A percentile compares a stretch with the other conserved stretches of the same genome.
Conservation (phyloP, 116 monocot genomes). For the Iris pallida region DNA sequence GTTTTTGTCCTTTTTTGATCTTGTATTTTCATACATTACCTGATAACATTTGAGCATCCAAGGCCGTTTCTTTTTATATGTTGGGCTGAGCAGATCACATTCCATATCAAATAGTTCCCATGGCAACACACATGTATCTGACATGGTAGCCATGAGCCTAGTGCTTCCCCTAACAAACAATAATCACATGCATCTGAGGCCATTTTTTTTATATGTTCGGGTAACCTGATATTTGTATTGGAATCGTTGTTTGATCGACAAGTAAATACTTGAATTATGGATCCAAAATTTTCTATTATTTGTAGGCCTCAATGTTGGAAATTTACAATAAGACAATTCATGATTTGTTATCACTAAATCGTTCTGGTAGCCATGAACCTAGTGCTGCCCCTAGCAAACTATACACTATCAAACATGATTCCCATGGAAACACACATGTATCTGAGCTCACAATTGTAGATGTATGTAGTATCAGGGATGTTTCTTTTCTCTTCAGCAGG, state of each 20-base stretch:
- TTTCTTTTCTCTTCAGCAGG: slow-evolving; percentile 66
- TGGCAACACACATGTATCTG: too few relatives aligned
- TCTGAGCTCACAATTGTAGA: slow-evolving; percentile 68
- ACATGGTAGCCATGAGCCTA: too few relatives aligned
- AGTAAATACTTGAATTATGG: background rate
- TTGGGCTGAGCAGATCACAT: too few relatives aligned
- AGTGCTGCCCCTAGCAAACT: slow-evolving; percentile 35
- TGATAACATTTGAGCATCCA: too few relatives aligned
- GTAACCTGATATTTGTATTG: too few relatives aligned
- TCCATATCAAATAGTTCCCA: too few relatives aligned
- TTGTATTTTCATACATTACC: too few relatives aligned
- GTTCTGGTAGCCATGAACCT: slow-evolving; percentile 17
- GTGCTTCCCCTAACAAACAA: too few relatives aligned
- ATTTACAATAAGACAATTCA: slow-evolving; percentile 87
- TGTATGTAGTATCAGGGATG: slow-evolving; percentile 59
- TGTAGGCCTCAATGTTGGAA: slow-evolving; percentile 78
- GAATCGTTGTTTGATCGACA: background rate
- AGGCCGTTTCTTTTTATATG: too few relatives aligned
- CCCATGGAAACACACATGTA: slow-evolving; percentile 54
- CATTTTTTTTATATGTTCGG: too few relatives aligned
- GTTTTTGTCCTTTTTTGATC: too few relatives aligned
- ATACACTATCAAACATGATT: slow-evolving; percentile 67
- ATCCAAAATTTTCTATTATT: background rate
- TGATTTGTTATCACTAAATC: slow-evolving; percentile 47
- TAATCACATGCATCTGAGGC: too few relatives aligned